Percentiles rank a stretch among this genome's conserved stretches.
These are phyloP conservation scores for Incumbomyces delicatus DNA, from an alignment of 2,329 filamentous ascomycete species.

Conservation along the genomic window DNA sequence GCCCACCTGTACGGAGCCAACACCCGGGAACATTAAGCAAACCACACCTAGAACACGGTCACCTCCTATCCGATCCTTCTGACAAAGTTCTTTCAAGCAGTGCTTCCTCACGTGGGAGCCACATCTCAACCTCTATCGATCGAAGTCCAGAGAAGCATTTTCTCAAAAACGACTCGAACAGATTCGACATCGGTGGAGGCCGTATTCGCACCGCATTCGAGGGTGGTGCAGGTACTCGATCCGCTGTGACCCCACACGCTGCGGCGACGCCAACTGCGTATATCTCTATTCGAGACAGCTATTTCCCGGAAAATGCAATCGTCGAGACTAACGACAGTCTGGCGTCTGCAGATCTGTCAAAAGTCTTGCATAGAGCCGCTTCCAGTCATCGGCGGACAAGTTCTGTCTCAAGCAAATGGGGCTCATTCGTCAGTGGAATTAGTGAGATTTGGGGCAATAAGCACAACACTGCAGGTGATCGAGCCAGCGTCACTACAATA, in stretches of 20 bases:
- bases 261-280: constrained; percentile 44
- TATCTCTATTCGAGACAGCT: constrained; percentile 30
- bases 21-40: not conserved
- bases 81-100: constrained; percentile 28
- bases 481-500: constrained; percentile 24
- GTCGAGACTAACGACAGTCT: constrained; percentile 32
- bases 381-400: constrained; percentile 38
- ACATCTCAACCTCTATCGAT: constrained; percentile 3
- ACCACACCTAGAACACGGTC: not conserved
- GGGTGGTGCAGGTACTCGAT: constrained; percentile 41
- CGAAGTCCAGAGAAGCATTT: constrained; percentile 3
- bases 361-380: constrained; percentile 44
- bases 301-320: constrained; percentile 16
- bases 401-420: constrained; percentile 45
- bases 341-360: constrained; percentile 46
- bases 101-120: constrained; percentile 35
- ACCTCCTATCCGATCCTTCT: not conserved
- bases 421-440: constrained; percentile 42
- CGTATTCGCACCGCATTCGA: constrained; percentile 32
- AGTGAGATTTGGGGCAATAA: constrained; percentile 42
- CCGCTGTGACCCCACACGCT: constrained; percentile 40
- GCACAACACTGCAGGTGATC: constrained; percentile 35
- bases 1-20: constrained; percentile 28
- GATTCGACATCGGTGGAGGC: constrained; percentile 34
- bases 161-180: constrained; percentile 1